These are phyloP conservation scores for Aegilops sharonensis DNA, from an alignment of 176 grass and related monocot genomes.

Conservation along the genomic window DNA sequence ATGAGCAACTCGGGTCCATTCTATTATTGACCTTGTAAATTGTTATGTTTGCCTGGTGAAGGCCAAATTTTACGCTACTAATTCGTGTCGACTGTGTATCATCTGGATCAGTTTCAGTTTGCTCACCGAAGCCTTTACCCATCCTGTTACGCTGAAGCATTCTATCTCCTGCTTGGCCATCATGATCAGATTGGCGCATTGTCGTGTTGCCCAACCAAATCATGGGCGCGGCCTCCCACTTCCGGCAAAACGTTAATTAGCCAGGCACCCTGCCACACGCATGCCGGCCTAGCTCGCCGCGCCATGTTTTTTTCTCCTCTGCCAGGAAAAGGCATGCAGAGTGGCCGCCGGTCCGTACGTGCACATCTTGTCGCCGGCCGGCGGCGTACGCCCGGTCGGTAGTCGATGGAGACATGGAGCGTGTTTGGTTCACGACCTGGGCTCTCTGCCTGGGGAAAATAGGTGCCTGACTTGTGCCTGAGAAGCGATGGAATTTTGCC, in stretches of 20 bases:
- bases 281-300: not conserved
- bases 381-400: not conserved
- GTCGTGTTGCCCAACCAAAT: slow-evolving; percentile 23
- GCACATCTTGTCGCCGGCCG: not conserved
- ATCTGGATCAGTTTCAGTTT: too few relatives aligned
- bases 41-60: too few relatives aligned
- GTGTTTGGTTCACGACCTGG: too few relatives aligned
- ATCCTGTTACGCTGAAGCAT: too few relatives aligned
- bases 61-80: too few relatives aligned
- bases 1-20: not conserved
- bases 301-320: not conserved
- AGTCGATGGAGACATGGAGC: not conserved
- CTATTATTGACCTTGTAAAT: too few relatives aligned
- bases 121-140: too few relatives aligned
- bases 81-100: too few relatives aligned
- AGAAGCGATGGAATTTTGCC: too few relatives aligned
- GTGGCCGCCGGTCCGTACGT: slow-evolving; percentile 5
- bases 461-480: too few relatives aligned
- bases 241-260: slow-evolving; percentile 29
- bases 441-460: too few relatives aligned
- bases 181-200: not conserved
- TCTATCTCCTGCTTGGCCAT: not conserved
- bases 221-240: not conserved
- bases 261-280: not conserved
- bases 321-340: not conserved